These are phyloP conservation scores for Dinochytrium kinnereticum DNA, from an alignment of 371 early-diverging fungal genomes.

Conservation along the genomic window DNA sequence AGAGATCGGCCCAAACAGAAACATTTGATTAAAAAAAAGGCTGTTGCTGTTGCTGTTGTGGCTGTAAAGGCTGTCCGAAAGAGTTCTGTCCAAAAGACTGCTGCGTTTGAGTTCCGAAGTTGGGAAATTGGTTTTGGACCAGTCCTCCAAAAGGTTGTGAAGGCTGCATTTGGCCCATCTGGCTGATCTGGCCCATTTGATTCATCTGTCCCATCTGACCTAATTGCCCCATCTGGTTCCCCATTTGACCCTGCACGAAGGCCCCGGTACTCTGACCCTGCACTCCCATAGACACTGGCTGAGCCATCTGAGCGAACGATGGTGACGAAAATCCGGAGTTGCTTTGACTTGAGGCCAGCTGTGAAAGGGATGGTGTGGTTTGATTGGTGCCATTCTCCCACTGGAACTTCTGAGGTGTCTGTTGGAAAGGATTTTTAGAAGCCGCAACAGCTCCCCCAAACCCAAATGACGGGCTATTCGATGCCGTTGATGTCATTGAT, in stretches of 20 bases:
- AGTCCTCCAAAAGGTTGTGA: conserved; percentile 16
- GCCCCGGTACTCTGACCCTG: neutral
- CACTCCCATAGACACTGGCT: neutral
- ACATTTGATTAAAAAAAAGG: conserved; percentile 16
- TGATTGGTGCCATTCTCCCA: conserved; percentile 12
- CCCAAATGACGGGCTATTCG: neutral
- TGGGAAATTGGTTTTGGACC: neutral
- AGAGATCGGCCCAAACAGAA: no score
- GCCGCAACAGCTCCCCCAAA: neutral
- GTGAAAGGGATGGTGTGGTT: conserved; percentile 8
- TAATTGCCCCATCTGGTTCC: no score
- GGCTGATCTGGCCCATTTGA: no score
- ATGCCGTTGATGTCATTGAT: neutral
- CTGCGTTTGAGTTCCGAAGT: conserved; percentile 11
- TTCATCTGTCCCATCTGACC: no score
- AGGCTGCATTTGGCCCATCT: no score
- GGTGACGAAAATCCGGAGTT: neutral
- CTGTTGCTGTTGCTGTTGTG: conserved; percentile 12
- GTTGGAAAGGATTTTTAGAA: conserved; percentile 11
- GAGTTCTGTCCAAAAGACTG: conserved; percentile 23
- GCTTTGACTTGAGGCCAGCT: neutral
- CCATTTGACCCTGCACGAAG: conserved; percentile 1
- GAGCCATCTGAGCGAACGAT: neutral
- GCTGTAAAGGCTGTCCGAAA: neutral
- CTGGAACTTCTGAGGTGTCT: neutral